Evolutionary conservation across 1,284 basidiomycete species (phyloP), one percentile per base, ranked within the genome.

Genomic region (Megacollybia platyphylla): DNA sequence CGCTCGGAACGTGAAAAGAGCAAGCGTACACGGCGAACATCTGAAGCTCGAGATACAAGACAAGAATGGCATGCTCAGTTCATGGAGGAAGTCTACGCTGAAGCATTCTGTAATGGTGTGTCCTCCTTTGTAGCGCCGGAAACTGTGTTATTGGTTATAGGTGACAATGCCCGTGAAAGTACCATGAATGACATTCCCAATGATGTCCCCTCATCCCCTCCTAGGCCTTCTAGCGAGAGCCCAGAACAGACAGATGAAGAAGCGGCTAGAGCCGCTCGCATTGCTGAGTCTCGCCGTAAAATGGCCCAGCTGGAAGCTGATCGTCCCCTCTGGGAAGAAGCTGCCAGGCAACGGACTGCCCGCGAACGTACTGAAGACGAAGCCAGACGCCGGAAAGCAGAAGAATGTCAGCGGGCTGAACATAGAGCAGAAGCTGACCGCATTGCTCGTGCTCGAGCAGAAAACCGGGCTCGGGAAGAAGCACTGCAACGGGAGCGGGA

Each of bases 241-340:
- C 8, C 47, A 45, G 7, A 49, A 52, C 2, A 51, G 7, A 39
- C 43, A 5, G 48, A 51, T 7, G 46, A 46, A 18, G 42, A 45
- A 10, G 61, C 55, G 9, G 54, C 53, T 10, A 65, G 63, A 42
- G 60, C 55, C 44, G 68, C 67, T 8, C 61, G 60, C n/a, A 70
- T 84, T 46, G 74, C 68, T 15, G 76, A 79, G 53, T 84, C 82
- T 1, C 68, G 71, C 32, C 67, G 73, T 38, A 85, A 82, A 52
- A 65, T 84, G 42, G 74, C 71, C 6, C 77, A 56, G 42, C 49
- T 55, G 11, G 52, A 52, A 38, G 15, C 17, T 8, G 52, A 53
- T 30, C 44, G 46, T 2, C 48, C 49, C 13, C 39, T 52, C 10
- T 49, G 53, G 51, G 49, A 50, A 35, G 41, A 48, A 82, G 48